Percentiles rank a stretch among this genome's conserved stretches.
These are phyloP conservation scores for Chondrostereum purpureum DNA, from an alignment of 1,284 basidiomycete species.

Conservation along the genomic window DNA sequence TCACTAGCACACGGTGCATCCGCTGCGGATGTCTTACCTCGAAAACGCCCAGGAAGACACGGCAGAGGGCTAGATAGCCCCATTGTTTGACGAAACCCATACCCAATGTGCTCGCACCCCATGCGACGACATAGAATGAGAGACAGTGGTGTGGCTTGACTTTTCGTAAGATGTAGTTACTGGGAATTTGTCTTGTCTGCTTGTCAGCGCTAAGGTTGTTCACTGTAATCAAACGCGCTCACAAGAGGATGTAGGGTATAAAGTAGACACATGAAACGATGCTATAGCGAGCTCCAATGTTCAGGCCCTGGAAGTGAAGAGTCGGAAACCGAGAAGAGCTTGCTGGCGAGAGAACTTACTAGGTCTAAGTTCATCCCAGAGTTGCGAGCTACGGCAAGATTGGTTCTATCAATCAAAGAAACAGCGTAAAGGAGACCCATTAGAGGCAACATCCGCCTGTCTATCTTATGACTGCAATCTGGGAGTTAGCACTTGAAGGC, in stretches of 20 bases:
- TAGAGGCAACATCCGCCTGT: slow-evolving; percentile 20
- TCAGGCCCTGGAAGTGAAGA: slow-evolving; percentile 13
- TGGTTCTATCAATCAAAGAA: slow-evolving; percentile 19
- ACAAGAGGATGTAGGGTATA: slow-evolving; percentile 21
- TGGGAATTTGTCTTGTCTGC: slow-evolving; percentile 9
- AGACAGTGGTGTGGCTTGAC: slow-evolving; percentile 9
- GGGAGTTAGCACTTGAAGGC: not conserved
- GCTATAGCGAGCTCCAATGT: slow-evolving; percentile 19
- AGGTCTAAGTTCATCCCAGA: slow-evolving; percentile 21
- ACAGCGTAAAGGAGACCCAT: slow-evolving; percentile 20
- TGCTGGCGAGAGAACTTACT: slow-evolving; percentile 12
- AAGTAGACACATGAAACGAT: slow-evolving; percentile 19
- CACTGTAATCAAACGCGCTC: not conserved
- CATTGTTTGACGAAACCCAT: slow-evolving; percentile 35
- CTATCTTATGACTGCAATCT: slow-evolving; percentile 15
- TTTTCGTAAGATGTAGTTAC: slow-evolving; percentile 11
- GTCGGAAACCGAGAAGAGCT: not conserved
- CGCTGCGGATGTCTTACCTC: slow-evolving; percentile 20
- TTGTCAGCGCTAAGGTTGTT: not conserved
- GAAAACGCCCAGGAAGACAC: slow-evolving; percentile 33
- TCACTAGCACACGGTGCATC: slow-evolving; percentile 19
- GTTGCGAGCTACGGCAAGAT: slow-evolving; percentile 19
- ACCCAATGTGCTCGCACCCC: slow-evolving; percentile 18
- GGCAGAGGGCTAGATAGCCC: slow-evolving; percentile 28
- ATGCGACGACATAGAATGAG: slow-evolving; percentile 10